Base-by-base conservation (phyloP, 1,284 basidiomycete genomes). In the Volvariella surrecta region DNA sequence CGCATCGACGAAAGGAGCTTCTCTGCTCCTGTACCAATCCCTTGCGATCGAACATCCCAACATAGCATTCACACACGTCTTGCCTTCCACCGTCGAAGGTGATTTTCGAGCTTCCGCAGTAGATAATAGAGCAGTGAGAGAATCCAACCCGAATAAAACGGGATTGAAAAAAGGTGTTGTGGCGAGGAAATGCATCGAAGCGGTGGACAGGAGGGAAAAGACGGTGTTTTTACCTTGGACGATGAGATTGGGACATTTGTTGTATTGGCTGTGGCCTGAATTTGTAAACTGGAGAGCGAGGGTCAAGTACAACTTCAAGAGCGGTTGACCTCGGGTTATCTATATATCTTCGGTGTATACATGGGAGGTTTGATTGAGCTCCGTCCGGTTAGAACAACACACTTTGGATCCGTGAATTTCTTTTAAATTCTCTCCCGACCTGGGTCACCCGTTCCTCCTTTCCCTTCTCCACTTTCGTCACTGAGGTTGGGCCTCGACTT, bases 1-100 rank as follows among this genome's bases (percentile, higher is more conserved):
- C 60, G 79, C 77, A 0, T 81, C 90, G 0, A 89, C 87, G 3
- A 97, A 97, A 60, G 70, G 84, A 1, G 85, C 89, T 0, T 84
- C 85, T 1, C 72, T 90, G 38, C 60, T 85, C 35, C 79, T 91
- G 46, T 89, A 88, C 61, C 81, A 88, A 60, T 68, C 84, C 3
- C 73, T 91, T 21, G 69, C 86, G 1, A 82, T 91, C 46, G 89
- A 95, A 50, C 81, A 89, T 50, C 82, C 82, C 3, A 52, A 58
- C 4, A 73, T 88, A 50, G 43, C 61, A 0, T 87, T 86, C 58
- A 70, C 76, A 0, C 65, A 67, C 46, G 52, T 80, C 48, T 56
- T 85, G 1, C 80, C 83, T 9, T 66, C 67, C 19, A 83, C 81
- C 3, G 70, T 86, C 28, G 78, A 88, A 53, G 89, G 90, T 43